Percentiles rank a stretch among this genome's conserved stretches.
These are phyloP conservation scores for Trametes gibbosa DNA, from an alignment of 768 basidiomycete genomes.

Conservation along the genomic window DNA sequence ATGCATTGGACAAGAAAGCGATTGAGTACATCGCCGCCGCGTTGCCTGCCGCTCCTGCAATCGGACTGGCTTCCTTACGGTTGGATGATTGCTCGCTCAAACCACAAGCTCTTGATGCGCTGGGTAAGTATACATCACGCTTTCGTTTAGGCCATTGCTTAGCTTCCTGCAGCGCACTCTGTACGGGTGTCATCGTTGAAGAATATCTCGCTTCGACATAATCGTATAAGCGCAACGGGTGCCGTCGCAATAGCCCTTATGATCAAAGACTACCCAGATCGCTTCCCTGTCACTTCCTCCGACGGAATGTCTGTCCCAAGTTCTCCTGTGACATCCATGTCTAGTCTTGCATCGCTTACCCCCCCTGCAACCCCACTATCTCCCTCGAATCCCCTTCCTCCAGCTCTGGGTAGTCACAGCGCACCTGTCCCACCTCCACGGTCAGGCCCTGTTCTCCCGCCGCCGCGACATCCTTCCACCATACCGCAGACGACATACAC, in stretches of 20 bases:
- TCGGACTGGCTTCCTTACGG: conserved; percentile 72
- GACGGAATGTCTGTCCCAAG: conserved; percentile 16
- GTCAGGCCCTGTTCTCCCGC: conserved; percentile 43
- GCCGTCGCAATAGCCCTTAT: conserved; percentile 92
- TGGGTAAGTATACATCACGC: conserved; percentile 53
- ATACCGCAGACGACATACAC: conserved; percentile 73
- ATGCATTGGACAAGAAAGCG: conserved; percentile 76
- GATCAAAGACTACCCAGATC: conserved; percentile 94
- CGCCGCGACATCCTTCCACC: conserved; percentile 50
- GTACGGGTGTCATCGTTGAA: conserved; percentile 81
- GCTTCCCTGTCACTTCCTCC: conserved; percentile 40
- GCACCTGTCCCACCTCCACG: conserved; percentile 38
- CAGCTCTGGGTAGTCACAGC: conserved; percentile 26
- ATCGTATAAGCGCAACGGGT: conserved; percentile 79
- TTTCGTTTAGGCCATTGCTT: not conserved
- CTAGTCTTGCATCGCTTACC: conserved; percentile 28
- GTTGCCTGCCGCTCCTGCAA: conserved; percentile 49
- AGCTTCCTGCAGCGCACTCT: conserved; percentile 56
- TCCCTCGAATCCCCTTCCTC: conserved; percentile 26
- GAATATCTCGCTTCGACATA: conserved; percentile 88
- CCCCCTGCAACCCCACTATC: conserved; percentile 35
- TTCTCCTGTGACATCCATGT: conserved; percentile 24
- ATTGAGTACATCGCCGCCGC: conserved; percentile 79
- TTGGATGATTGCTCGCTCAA: conserved; percentile 84
- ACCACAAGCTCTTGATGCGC: conserved; percentile 69